Percentiles rank a stretch among this genome's conserved stretches.
These are phyloP conservation scores for Phoma sp. DNA, from an alignment of 2,329 filamentous ascomycete genomes.

Conservation along the genomic window DNA sequence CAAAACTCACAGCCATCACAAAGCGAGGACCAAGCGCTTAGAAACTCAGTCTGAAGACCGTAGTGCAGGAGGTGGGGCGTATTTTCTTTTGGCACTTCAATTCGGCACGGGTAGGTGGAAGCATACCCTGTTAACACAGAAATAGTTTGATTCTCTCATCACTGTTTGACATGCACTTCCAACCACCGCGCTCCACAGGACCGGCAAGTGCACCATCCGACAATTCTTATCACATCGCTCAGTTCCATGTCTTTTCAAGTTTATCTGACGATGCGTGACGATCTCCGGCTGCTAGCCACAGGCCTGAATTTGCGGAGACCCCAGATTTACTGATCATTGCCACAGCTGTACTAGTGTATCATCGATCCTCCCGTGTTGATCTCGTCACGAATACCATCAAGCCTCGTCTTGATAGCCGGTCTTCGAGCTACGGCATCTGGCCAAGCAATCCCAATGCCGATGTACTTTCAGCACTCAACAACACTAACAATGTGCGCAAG, in stretches of 20 bases:
- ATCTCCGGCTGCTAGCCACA: constrained; percentile 4
- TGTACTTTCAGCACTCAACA: background rate
- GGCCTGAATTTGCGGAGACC: constrained; percentile 10
- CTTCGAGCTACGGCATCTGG: background rate
- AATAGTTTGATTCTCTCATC: background rate
- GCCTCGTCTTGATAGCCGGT: background rate
- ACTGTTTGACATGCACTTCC: background rate
- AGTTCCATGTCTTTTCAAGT: background rate
- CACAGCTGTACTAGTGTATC: constrained; percentile 13
- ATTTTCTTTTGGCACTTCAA: no score
- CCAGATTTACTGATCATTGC: constrained; percentile 17
- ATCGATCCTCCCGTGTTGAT: background rate
- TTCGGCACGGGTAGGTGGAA: no score
- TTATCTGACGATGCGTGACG: constrained; percentile 1
- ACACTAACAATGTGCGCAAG: background rate
- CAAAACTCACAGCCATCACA: background rate
- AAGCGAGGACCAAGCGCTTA: constrained; percentile 1
- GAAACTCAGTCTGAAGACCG: background rate
- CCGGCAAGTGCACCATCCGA: constrained; percentile 1
- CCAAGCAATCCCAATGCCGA: no score
- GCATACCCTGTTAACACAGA: no score
- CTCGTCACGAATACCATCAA: constrained; percentile 3
- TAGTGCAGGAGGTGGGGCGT: background rate
- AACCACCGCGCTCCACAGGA: background rate
- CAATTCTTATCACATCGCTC: background rate